Evolutionary conservation across 2,329 filamentous ascomycete genomes (phyloP).

Genomic region (Neopestalotiopsis sp.): DNA sequence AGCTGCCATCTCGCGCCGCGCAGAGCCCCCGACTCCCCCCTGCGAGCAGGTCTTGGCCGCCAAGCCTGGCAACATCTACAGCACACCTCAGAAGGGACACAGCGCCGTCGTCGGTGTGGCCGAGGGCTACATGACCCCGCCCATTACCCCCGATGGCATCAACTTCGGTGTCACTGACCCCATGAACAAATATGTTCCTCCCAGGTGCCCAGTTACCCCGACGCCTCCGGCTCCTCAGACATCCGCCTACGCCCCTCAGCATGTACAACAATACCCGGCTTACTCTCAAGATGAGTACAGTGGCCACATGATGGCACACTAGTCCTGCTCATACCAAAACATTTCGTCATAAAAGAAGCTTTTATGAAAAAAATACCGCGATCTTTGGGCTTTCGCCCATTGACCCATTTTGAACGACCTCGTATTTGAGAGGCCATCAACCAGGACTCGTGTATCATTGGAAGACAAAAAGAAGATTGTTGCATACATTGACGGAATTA

Average conservation of each 20-base stretch:
- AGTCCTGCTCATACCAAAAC: background rate
- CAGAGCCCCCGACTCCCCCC: conserved; percentile 64
- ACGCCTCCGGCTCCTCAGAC: conserved; percentile 55
- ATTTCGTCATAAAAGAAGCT: background rate
- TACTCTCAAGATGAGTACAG: conserved; percentile 51
- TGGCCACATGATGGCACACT: conserved; percentile 26
- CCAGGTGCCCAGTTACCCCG: conserved; percentile 67
- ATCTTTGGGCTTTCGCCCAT: background rate
- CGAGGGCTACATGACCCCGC: conserved; percentile 82
- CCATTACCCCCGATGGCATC: conserved; percentile 79
- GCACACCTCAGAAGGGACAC: conserved; percentile 80
- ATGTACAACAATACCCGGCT: conserved; percentile 48
- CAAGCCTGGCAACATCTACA: conserved; percentile 68
- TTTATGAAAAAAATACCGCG: conserved; percentile 1
- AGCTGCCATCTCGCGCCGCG: conserved; percentile 58
- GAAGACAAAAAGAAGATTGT: conserved; percentile 49
- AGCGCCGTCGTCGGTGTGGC: conserved; percentile 66
- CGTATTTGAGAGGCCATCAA: conserved; percentile 26
- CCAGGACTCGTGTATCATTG: conserved; percentile 44
- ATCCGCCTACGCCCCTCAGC: conserved; percentile 39
- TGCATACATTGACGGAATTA: conserved; percentile 49
- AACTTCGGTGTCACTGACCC: conserved; percentile 53
- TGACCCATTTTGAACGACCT: conserved; percentile 18
- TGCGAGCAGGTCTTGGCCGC: conserved; percentile 53
- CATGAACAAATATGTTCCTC: conserved; percentile 54